These are phyloP conservation scores for Pythium aphanidermatum DNA, from an alignment of 352 stramenopile genomes.

Conservation along the genomic window DNA sequence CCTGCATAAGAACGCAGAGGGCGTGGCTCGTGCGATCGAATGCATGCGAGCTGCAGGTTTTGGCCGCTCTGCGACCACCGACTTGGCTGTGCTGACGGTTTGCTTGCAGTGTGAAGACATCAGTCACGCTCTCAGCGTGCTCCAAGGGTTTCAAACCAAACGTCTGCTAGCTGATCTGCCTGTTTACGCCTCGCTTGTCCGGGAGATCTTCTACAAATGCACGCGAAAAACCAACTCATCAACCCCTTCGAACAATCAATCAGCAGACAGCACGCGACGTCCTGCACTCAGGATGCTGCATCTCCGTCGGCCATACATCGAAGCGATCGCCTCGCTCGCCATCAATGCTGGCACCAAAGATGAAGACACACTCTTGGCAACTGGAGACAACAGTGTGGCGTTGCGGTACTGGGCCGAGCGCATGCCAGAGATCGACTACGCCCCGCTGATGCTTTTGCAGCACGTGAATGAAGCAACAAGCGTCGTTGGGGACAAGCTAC, in stretches of 20 bases:
- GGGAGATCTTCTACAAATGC: conserved; percentile 74
- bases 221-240: conserved; percentile 40
- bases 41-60: conserved; percentile 34
- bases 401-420: conserved; percentile 52
- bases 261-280: conserved; percentile 1
- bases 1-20: conserved; percentile 37
- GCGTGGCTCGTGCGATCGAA: conserved; percentile 34
- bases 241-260: not conserved
- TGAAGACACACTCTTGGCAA: too few relatives aligned
- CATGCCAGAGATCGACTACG: conserved; percentile 20
- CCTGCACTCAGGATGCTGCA: conserved; percentile 57
- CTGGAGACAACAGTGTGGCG: conserved; percentile 17
- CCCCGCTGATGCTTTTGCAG: conserved; percentile 65
- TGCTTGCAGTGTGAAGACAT: conserved; percentile 36
- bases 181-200: conserved; percentile 58
- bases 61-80: conserved; percentile 33
- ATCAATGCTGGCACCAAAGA: too few relatives aligned
- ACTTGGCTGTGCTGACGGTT: conserved; percentile 51
- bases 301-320: conserved; percentile 41
- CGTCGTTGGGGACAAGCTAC: conserved; percentile 47
- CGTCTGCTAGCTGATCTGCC: conserved; percentile 36
- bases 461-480: conserved; percentile 54
- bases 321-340: conserved; percentile 35
- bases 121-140: conserved; percentile 20
- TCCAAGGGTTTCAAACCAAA: conserved; percentile 39